Conservation (phyloP, 495 filamentous ascomycete genomes). For the Podospora comata region DNA sequence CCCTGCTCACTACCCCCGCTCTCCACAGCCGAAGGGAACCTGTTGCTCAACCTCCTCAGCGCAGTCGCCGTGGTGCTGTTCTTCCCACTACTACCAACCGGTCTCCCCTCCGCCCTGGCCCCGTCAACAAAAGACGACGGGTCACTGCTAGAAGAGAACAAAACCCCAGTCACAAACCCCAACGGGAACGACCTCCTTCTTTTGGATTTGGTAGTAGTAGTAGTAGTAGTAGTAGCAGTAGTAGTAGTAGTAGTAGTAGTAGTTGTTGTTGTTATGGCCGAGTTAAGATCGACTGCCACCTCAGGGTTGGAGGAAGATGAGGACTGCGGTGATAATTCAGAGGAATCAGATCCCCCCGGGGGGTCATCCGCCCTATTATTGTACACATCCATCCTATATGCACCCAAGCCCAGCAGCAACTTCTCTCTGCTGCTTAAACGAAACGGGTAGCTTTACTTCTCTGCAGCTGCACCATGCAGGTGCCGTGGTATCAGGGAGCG, state of each 20-base stretch:
- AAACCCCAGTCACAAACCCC: too few species aligned
- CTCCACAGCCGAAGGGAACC: conserved; percentile 35
- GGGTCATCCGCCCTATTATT: conserved; percentile 20
- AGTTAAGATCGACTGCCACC: too few species aligned
- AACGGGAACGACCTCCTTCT: too few species aligned
- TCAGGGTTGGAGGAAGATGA: conserved; percentile 13
- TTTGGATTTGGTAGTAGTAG: too few species aligned
- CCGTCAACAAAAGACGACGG: conserved; percentile 44
- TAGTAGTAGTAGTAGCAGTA: neutral
- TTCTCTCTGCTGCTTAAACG: conserved; percentile 4
- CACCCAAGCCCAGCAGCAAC: neutral
- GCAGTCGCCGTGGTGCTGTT: conserved; percentile 34
- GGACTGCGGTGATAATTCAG: neutral
- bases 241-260: neutral
- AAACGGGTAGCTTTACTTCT: conserved; percentile 13
- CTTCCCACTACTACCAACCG: conserved; percentile 41
- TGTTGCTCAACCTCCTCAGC: conserved; percentile 45
- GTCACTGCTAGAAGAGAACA: conserved; percentile 27
- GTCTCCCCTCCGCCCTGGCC: conserved; percentile 46
- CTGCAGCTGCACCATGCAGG: conserved; percentile 31
- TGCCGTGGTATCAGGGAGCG: conserved; percentile 26
- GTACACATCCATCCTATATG: conserved; percentile 30
- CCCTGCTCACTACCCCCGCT: conserved; percentile 24
- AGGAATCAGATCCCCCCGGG: neutral
- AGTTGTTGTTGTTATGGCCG: too few species aligned